These are phyloP conservation scores for Vitis hybrid DNA, from an alignment of 177 flowering plant species.

Conservation along the genomic window DNA sequence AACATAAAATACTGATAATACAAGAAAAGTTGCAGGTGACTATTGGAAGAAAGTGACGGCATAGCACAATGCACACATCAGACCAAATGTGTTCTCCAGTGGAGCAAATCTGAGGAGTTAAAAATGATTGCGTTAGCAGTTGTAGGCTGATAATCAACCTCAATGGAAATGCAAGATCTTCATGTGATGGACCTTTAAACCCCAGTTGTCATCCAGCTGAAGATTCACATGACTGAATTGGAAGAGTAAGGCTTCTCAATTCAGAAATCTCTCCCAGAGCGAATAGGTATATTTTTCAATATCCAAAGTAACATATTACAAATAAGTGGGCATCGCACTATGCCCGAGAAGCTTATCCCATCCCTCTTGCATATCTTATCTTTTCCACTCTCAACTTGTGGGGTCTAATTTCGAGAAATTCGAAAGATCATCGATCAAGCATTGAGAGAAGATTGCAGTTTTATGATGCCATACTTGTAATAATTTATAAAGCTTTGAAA, in stretches of 20 bases:
- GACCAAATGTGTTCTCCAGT: too few species aligned
- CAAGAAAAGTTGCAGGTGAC: too few species aligned
- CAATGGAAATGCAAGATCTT: too few species aligned
- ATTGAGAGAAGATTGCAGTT: not conserved
- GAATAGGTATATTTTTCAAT: slow-evolving; percentile 15
- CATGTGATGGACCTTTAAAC: too few species aligned
- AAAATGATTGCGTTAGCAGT: not conserved
- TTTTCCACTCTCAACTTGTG: slow-evolving; percentile 38
- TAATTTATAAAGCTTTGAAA: slow-evolving; percentile 3
- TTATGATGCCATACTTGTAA: not conserved
- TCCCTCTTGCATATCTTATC: slow-evolving; percentile 54
- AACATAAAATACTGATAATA: too few species aligned
- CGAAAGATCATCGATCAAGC: slow-evolving; percentile 25
- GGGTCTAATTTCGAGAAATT: slow-evolving; percentile 42
- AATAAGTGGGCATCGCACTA: slow-evolving; percentile 45
- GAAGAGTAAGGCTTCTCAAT: not conserved
- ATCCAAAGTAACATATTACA: slow-evolving; percentile 5
- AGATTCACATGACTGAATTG: slow-evolving; percentile 4
- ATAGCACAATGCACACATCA: too few species aligned
- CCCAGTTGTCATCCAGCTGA: not conserved
- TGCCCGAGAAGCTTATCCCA: slow-evolving; percentile 62
- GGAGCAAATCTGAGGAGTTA: not conserved
- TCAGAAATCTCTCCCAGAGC: not conserved
- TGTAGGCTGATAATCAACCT: not conserved
- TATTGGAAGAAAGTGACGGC: too few species aligned